Evolutionary conservation across 139 green algal species (phyloP).

Genomic region (Haematococcus sp.): DNA sequence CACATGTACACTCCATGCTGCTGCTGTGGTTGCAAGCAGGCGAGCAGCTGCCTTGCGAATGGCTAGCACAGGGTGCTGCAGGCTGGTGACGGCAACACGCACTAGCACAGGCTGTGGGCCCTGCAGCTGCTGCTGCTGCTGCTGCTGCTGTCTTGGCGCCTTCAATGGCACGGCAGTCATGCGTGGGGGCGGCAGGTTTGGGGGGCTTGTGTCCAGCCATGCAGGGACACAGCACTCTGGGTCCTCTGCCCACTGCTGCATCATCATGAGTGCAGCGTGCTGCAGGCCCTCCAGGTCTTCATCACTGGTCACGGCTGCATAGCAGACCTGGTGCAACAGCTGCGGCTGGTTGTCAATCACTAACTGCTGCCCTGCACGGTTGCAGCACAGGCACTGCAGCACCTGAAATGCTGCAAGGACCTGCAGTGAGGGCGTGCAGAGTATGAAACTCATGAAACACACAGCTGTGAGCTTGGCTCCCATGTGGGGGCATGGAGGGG

Average conservation of each 20-base stretch:
- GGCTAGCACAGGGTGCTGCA: constrained; percentile 9
- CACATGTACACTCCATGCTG: not conserved
- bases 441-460: too few species aligned
- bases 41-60: constrained; percentile 9
- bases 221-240: not conserved
- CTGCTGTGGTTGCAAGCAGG: constrained; percentile 1
- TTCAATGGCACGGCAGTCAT: not conserved
- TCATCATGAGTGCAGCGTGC: constrained; percentile 4
- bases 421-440: not conserved
- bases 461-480: too few species aligned
- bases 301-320: not conserved
- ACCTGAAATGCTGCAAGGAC: constrained; percentile 7
- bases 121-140: not conserved
- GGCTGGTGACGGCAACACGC: not conserved
- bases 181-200: not conserved
- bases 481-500: too few species aligned
- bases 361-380: not conserved
- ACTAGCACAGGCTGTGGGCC: not conserved
- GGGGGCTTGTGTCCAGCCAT: not conserved
- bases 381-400: constrained; percentile 16
- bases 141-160: not conserved
- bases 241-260: constrained; percentile 10
- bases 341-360: constrained; percentile 1
- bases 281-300: constrained; percentile 10
- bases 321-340: constrained; percentile 4